Percentiles rank a stretch among this genome's conserved stretches.
These are phyloP conservation scores for Escallonia rubra DNA, from an alignment of 129 eudicot genomes.

Conservation along the genomic window DNA sequence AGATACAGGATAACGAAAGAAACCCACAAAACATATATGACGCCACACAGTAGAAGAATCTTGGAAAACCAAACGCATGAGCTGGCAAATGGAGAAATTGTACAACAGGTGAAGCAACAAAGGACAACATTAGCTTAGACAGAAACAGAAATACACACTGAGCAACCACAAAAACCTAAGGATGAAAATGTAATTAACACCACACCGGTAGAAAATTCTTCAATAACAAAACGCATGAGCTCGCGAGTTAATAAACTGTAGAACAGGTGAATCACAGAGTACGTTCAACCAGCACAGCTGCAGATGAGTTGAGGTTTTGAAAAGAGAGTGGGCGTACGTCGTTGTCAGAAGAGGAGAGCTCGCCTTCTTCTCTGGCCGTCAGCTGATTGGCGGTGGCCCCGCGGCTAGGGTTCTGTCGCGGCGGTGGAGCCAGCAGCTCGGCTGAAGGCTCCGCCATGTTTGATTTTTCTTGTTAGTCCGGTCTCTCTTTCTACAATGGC, in stretches of 20 bases:
- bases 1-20: no score
- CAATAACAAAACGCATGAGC: slow-evolving; percentile 1
- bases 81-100: no score
- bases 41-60: no score
- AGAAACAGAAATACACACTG: neutral
- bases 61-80: no score
- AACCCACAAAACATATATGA: no score
- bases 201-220: neutral
- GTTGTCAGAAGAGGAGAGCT: slow-evolving; percentile 42
- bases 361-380: slow-evolving; percentile 47
- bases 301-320: slow-evolving; percentile 16
- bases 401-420: slow-evolving; percentile 11
- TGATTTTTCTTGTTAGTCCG: neutral
- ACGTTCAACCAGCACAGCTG: neutral
- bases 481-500: slow-evolving; percentile 9
- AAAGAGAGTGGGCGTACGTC: slow-evolving; percentile 20
- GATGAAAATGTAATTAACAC: neutral
- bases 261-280: neutral
- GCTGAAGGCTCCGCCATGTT: no score
- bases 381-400: slow-evolving; percentile 9
- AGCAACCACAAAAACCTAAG: neutral
- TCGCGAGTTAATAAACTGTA: neutral
- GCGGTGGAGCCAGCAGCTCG: no score
- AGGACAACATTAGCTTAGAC: no score
- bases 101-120: no score